Evolutionary conservation across 2,329 filamentous ascomycete species (phyloP), one percentile per base, ranked within the genome.

Genomic region (Pestalotiopsis sp.): DNA sequence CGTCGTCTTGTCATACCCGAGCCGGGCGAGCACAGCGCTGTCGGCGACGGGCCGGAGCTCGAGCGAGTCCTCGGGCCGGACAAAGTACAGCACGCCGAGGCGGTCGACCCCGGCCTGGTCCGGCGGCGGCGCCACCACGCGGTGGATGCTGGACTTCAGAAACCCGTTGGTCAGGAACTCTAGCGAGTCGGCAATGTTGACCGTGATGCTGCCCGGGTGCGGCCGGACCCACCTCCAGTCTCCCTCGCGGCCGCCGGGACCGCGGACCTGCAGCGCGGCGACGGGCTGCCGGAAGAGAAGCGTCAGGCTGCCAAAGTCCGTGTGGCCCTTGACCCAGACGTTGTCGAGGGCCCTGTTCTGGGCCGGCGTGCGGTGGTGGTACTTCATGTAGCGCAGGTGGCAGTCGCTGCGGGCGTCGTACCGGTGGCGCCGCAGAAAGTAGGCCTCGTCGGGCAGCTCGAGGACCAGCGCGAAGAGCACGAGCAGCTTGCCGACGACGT

Each of bases 171-270:
- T 85, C 41, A 86, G 77, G 52, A 85, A 84, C 17, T 84, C 80
- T 66, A 87, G 76, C 3, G 83, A 80, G 75, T 87, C 85, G 13
- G 83, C 85, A 0, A 84, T 81, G 70, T 87, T 88, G 68, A 87
- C 84, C 0, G 83, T 85, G 66, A 88, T 86, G n/a, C 81, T 85
- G 0, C 81, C 83, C 13, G 83, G 79, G 61, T 83, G 79, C 0
- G 84, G 83, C 62, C 78, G 78, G 3, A 87, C 84, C 78, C 83
- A 79, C 56, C 79, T 78, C 75, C 79, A 83, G 20, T 77, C 70
- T 3, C 78, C 78, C 3, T 75, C 71, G n/a, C 77, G 70, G 4
- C 78, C 79, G 2, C 75, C 71, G 5, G 75, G 77, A 2, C 77
- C 78, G 57, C 80, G 77, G 27, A 83, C 75, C 65, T 82, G 80